Evolutionary conservation across 106 monocot species (phyloP), one percentile per base, ranked within the genome.

Genomic region (Dendrobium nobile): DNA sequence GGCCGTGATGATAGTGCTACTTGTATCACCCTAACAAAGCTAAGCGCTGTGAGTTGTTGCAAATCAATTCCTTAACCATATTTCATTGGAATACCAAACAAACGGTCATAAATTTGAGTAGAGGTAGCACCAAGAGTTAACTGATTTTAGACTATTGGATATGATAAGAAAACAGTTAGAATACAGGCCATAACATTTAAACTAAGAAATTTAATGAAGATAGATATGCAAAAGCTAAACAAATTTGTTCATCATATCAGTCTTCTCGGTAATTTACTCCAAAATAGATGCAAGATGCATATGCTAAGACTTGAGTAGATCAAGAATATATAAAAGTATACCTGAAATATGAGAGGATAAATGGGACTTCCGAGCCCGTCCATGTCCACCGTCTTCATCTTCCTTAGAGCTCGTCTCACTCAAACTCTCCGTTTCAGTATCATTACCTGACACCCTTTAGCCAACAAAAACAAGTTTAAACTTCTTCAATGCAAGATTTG

Each of bases 331-430:
- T 20, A 31, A 48, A 48, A 76, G 15, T 48, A 76, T 79, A 94
- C 94, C 91, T 78, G 81, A 80, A 77, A 77, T 47, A 17, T 78
- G 83, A 58, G 88, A 83, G 48, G 88, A 26, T 40, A 80, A 73
- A 67, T 91, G 89, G n/a, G 88, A 85, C 74, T 85, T 91, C 75
- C 59, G 70, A 7, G 33, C 16, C n/a, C 67, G 44, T 18, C 47
- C 33, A 11, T 9, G 77, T 72, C 77, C 70, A 28, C 86, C 78
- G 47, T 75, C 82, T 56, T 47, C 73, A 67, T 82, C 86, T 81
- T 90, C 85, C 22, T 90, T 89, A 76, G 83, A 89, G 77, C 84
- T 87, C 54, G 84, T 79, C 55, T 74, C 88, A 75, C 83, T 87
- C 44, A 77, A 33, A 76, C 82, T 86, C 20, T 81, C 86, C 43